Evolutionary conservation across 1,284 basidiomycete genomes (phyloP).

Genomic region (Ganoderma leucocontextum): DNA sequence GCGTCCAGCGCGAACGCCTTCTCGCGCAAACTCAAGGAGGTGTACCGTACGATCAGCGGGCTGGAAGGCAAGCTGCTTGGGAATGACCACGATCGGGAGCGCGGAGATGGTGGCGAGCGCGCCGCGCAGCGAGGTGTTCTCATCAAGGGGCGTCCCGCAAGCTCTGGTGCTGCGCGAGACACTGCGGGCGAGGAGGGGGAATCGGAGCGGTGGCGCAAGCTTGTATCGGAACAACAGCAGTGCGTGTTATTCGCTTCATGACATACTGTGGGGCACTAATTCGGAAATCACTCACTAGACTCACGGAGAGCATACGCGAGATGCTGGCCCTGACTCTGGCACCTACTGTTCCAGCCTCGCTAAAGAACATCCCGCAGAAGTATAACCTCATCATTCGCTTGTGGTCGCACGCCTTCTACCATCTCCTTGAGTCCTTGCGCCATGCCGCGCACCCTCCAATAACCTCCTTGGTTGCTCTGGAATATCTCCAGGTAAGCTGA

Average conservation of each 20-base stretch:
- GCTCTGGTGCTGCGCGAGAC: slow-evolving; percentile 42
- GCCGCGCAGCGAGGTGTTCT: slow-evolving; percentile 51
- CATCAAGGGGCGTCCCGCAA: slow-evolving; percentile 52
- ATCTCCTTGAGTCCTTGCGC: slow-evolving; percentile 89
- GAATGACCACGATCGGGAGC: slow-evolving; percentile 60
- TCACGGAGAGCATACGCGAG: slow-evolving; percentile 90
- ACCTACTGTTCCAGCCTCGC: slow-evolving; percentile 85
- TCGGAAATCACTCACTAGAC: slow-evolving; percentile 51
- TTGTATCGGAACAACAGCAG: slow-evolving; percentile 78
- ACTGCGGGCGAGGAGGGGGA: slow-evolving; percentile 60
- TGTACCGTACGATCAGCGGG: slow-evolving; percentile 79
- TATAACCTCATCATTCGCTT: slow-evolving; percentile 95
- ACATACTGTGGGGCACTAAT: neutral
- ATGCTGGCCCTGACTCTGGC: slow-evolving; percentile 88
- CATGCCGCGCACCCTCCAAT: slow-evolving; percentile 81
- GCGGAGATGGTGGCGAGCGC: slow-evolving; percentile 35
- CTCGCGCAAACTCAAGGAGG: slow-evolving; percentile 78
- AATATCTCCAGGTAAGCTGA: slow-evolving; percentile 44
- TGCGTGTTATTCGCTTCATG: slow-evolving; percentile 43
- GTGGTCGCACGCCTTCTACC: slow-evolving; percentile 93
- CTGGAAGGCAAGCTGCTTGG: slow-evolving; percentile 78
- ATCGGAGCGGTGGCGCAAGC: slow-evolving; percentile 69
- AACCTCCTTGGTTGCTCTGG: slow-evolving; percentile 69
- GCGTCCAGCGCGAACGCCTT: slow-evolving; percentile 74
- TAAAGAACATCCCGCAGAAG: slow-evolving; percentile 89